Percentiles rank a stretch among this genome's conserved stretches.
Evolutionary conservation across 305 asterid species (phyloP).

Genomic region (Salvia sclarea): DNA sequence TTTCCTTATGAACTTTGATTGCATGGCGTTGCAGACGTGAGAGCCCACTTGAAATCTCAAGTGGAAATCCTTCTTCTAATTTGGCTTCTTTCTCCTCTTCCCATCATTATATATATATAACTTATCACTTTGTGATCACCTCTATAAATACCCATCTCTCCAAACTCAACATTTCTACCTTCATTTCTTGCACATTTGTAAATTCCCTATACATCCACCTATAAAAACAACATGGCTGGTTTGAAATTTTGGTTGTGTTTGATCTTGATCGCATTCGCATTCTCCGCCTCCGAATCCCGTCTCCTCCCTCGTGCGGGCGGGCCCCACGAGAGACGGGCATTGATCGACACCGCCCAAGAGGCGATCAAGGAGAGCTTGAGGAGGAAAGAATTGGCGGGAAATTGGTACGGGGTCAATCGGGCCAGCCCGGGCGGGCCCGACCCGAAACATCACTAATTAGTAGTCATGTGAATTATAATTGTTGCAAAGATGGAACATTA

Average conservation of each 20-base stretch:
- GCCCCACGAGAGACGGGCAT: constrained; percentile 14
- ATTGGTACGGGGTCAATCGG: constrained; percentile 34
- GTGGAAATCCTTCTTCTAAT: constrained; percentile 33
- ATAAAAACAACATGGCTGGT: constrained; percentile 30
- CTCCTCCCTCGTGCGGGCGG: constrained; percentile 2
- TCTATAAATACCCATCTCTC: constrained; percentile 41
- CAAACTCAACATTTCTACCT: constrained; percentile 30
- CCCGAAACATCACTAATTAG: constrained; percentile 49
- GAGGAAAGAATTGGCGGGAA: constrained; percentile 28
- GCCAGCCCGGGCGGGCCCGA: constrained; percentile 59
- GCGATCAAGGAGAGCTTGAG: constrained; percentile 33
- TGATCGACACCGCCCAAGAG: constrained; percentile 39
- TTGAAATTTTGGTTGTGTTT: constrained; percentile 36
- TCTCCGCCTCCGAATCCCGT: constrained; percentile 27
- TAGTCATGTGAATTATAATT: neutral
- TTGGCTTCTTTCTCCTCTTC: constrained; percentile 11
- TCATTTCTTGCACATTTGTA: neutral
- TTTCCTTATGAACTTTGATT: constrained; percentile 22
- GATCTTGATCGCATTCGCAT: constrained; percentile 27
- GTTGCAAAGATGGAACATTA: neutral
- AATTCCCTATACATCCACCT: neutral
- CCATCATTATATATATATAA: constrained; percentile 26
- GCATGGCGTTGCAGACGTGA: constrained; percentile 28
- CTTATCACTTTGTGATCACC: neutral
- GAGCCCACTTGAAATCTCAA: constrained; percentile 27